Evolutionary conservation across 257 asterid genomes (phyloP), one percentile per base, ranked within the genome.

Genomic region (Petunia secreta): DNA sequence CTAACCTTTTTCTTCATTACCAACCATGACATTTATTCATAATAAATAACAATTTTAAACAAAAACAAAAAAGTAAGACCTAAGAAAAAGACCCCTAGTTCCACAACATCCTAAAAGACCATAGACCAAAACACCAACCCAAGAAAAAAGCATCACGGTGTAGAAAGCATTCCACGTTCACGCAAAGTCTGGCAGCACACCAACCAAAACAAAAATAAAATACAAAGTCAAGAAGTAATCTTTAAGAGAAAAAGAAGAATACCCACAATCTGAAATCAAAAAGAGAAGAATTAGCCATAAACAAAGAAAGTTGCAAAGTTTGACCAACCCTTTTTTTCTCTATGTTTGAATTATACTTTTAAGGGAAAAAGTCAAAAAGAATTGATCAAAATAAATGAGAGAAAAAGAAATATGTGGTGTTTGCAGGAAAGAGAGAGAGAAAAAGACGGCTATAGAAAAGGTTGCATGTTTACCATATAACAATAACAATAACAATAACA

Each of bases 61-160:
- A 43, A 75, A 77, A 43, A 5, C 8, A 1, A 9, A 43, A 80
- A 80, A 83, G 83, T 46, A 81, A 83, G 82, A 86, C 81, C 85
- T 84, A 78, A 71, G 89, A 86, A 84, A 91, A 85, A 77, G 90
- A 88, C 89, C 84, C 79, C 41, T 3, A 41, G 59, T 77, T 54
- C 46, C 10, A 71, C 79, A 80, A 63, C 58, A 80, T 25, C 25
- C 25, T 25, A 25, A 25, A 82, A 64, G 55, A 79, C 78, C 54
- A 74, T 37, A 67, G 46, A 83, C 84, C 87, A 66, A 68, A 39
- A 16, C 1, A 55, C 67, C 38, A 15, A 75, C 7, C 37, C 16
- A 41, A 76, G 0, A 43, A 76, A 40, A 40, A 40, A 50, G 25
- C 14, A 59, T 59, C 65, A 16, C 65, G 9, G 4, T 5, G 25